phyloP scores from a whole-genome alignment of 495 filamentous ascomycete species.

The Tuber umbilicatum region DNA sequence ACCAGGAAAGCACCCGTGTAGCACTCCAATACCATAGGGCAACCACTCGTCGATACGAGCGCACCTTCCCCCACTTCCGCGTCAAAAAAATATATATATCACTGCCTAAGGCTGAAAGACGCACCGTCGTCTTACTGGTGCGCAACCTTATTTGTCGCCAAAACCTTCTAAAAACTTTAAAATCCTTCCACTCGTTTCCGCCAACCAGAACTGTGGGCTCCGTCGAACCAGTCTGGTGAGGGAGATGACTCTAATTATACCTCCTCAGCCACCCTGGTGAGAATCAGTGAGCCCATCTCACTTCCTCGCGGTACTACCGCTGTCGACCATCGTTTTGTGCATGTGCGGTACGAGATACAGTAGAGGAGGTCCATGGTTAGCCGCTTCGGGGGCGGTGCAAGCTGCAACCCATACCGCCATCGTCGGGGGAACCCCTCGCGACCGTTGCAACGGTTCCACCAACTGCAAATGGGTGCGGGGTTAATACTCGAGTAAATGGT shows the following conservation, averaged over 20 bases:
- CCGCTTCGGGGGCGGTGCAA: not conserved
- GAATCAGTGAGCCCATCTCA: not conserved
- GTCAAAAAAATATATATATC: not conserved
- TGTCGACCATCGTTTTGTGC: not conserved
- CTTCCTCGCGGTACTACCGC: not conserved
- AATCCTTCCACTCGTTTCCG: not conserved
- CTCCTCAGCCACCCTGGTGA: not conserved
- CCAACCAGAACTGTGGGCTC: not conserved
- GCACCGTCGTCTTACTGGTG: not conserved
- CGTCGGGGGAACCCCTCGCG: not conserved
- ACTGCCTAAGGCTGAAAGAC: not conserved
- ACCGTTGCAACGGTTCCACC: not conserved
- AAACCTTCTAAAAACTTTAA: not conserved
- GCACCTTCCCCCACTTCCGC: not conserved
- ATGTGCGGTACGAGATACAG: too few relatives aligned
- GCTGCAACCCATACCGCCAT: not conserved
- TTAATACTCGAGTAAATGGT: not conserved
- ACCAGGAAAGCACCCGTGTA: not conserved
- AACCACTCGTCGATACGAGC: not conserved
- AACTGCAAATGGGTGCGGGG: not conserved
- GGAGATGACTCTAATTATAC: not conserved
- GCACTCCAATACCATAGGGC: not conserved
- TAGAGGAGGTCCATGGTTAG: not conserved
- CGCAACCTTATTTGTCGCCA: constrained; percentile 1
- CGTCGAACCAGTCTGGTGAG: not conserved